Base-by-base conservation (phyloP, 1,284 basidiomycete genomes). In the Thecaphora frezii region DNA sequence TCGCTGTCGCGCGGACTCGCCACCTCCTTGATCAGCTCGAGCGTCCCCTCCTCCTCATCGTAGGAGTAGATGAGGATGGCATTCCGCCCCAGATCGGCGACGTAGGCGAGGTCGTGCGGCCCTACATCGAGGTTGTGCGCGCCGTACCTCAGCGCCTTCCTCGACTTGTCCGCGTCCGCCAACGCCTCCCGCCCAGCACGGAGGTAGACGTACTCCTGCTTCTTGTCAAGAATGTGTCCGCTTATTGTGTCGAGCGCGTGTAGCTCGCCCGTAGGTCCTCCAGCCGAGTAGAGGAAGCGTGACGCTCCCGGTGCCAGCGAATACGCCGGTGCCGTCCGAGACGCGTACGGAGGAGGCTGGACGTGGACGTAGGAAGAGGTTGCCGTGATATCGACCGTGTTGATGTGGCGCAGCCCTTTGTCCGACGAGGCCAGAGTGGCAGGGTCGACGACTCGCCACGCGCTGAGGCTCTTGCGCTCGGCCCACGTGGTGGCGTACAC, bases 401-500 rank as follows among this genome's bases (percentile, higher is more conserved):
- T 59, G 38, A 58, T 44, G 38, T 51, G 43, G n/a, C 22, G 16
- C 33, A 58, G 43, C 21, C 37, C 28, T 2, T 28, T 36, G 10
- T 16, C 33, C n/a, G n/a, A n/a, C n/a, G n/a, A n/a, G 33, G 7
- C 33, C 5, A 7, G 12, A 14, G 19, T 8, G 16, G 37, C 48
- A 24, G 5, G 42, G 18, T 3, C 10, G 14, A 33, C 30, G n/a
- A 75, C 50, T 26, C 55, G 44, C 74, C 74, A 77, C 13, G 69
- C 41, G 21, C 58, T 63, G 0, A 77, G 47, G 12, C 50, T 49
- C 3, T 58, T 51, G 13, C 48, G 30, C 28, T 24, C 5, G 3
- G 44, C 62, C 74, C 74, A 77, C 1, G 69, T 75, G 1, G 74
- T 77, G 0, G 71, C 74, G 48, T 75, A 77, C 5, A 75, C 50